phyloP scores from a whole-genome alignment of 805 yeast species.

The Geotrichum ghanense region DNA sequence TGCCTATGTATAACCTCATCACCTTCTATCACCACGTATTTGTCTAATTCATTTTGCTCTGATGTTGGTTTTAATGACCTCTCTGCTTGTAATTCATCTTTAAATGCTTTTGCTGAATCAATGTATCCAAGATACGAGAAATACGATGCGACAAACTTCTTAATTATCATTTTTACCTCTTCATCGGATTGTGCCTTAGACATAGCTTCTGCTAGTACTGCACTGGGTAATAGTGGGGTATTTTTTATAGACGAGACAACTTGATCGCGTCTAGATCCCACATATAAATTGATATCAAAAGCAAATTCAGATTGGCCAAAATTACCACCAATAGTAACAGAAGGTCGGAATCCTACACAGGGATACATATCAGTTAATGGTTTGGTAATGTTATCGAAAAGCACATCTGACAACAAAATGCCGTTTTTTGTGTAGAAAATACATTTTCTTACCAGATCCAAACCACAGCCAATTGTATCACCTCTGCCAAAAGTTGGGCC shows the following conservation, averaged over 20 bases:
- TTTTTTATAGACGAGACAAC: conserved; percentile 15
- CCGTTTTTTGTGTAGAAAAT: conserved; percentile 82
- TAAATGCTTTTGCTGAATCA: conserved; percentile 42
- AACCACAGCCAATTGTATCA: conserved; percentile 77
- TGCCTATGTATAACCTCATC: conserved; percentile 33
- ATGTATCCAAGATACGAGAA: conserved; percentile 48
- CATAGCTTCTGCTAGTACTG: conserved; percentile 8
- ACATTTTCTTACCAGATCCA: conserved; percentile 52
- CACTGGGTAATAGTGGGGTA: conserved; percentile 6
- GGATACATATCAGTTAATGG: conserved; percentile 32
- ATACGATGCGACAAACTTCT: conserved; percentile 33
- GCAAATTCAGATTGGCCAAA: conserved; percentile 40
- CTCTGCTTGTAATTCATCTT: conserved; percentile 30
- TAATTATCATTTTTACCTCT: conserved; percentile 20
- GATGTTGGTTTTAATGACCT: conserved; percentile 9
- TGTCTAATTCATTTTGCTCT: not conserved
- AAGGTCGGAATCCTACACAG: conserved; percentile 32
- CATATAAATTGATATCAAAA: conserved; percentile 49
- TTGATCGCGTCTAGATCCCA: conserved; percentile 33
- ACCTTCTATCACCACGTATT: conserved; percentile 19
- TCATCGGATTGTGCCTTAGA: conserved; percentile 6
- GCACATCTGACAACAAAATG: conserved; percentile 44
- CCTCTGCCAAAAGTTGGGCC: conserved; percentile 38
- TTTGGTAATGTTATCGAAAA: conserved; percentile 26
- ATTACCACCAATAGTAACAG: conserved; percentile 37